Conservation (phyloP, 768 basidiomycete species). For the Tulasnella sp. region DNA sequence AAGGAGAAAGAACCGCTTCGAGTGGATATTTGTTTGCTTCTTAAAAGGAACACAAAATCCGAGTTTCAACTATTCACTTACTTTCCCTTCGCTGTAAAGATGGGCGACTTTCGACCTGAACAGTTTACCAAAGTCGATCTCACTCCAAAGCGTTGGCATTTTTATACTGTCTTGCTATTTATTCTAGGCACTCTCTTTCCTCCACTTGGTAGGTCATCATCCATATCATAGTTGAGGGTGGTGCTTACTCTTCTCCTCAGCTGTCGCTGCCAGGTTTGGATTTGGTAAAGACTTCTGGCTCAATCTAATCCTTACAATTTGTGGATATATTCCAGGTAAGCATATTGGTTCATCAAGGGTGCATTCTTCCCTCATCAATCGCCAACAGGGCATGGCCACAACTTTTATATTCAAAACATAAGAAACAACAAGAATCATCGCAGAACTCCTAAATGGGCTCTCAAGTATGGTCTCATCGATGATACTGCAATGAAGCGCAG, state of each 20-base stretch:
- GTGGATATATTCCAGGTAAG: slow-evolving; percentile 79
- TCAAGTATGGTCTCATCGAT: slow-evolving; percentile 81
- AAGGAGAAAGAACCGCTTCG: background rate
- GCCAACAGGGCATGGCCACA: slow-evolving; percentile 67
- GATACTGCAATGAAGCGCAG: slow-evolving; percentile 64
- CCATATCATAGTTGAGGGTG: background rate
- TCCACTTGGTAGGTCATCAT: slow-evolving; percentile 56
- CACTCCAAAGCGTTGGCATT: slow-evolving; percentile 65
- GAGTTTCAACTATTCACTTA: background rate
- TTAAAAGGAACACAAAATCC: background rate
- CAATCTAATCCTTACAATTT: slow-evolving; percentile 76
- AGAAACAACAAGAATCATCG: slow-evolving; percentile 87
- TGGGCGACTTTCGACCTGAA: background rate
- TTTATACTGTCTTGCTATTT: slow-evolving; percentile 67
- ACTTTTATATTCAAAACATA: slow-evolving; percentile 90
- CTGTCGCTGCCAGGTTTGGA: slow-evolving; percentile 87
- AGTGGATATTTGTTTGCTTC: background rate
- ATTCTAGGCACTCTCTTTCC: slow-evolving; percentile 84
- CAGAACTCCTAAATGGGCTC: slow-evolving; percentile 92
- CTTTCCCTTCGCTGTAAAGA: no score
- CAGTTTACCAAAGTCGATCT: slow-evolving; percentile 41
- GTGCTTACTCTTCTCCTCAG: slow-evolving; percentile 30
- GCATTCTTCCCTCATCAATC: slow-evolving; percentile 5
- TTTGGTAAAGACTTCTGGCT: slow-evolving; percentile 85
- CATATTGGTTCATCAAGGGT: background rate